Base-by-base conservation (phyloP, 768 basidiomycete species). In the Leucosporidium creatinivorum region DNA sequence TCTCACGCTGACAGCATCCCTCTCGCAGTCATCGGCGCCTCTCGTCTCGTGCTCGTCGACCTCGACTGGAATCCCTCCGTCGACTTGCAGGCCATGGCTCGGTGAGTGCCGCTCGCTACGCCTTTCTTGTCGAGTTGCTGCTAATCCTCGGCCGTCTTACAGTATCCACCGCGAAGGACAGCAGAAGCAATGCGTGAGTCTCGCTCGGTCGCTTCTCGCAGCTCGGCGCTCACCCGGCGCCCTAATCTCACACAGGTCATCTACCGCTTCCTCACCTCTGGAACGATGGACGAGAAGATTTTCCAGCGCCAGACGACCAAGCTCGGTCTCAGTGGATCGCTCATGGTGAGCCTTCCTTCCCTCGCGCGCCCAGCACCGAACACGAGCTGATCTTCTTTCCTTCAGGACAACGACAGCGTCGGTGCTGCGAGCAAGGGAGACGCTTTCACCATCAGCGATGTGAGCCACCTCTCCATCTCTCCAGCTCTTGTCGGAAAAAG, bases 11-110 rank as follows among this genome's bases (percentile, higher is more conserved):
- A 44, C 31, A 0, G 8, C 23, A 26, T 33, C 3, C 62, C 19
- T 31, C 10, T 36, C 47, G 21, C 44, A 72, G 70, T 91, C 51
- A 89, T 90, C 49, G 94, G 93, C 47, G 94, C 87, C 17, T 96
- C 93, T 30, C 82, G 93, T 50, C 79, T 96, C 50, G 87, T 89
- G 39, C 82, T 93, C 58, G 81, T 94, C 49, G 93, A 96, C 77
- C 89, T 87, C 25, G 92, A 93, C 75, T 96, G 92, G 92, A 94
- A 93, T 79, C 92, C 92, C 47, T 66, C 68, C 74, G 89, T 89
- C 74, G 96, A 99, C 79, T 78, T 93, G 23, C 96, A 99, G 78
- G 88, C 96, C 2, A 98, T 98, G 94, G 94, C 93, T 61, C 85
- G 94, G 61, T 70, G 25, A 70, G 60, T 65, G 65, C 15, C 66